phyloP scores from a whole-genome alignment of 495 filamentous ascomycete species.

The Trichocladium antarcticum region DNA sequence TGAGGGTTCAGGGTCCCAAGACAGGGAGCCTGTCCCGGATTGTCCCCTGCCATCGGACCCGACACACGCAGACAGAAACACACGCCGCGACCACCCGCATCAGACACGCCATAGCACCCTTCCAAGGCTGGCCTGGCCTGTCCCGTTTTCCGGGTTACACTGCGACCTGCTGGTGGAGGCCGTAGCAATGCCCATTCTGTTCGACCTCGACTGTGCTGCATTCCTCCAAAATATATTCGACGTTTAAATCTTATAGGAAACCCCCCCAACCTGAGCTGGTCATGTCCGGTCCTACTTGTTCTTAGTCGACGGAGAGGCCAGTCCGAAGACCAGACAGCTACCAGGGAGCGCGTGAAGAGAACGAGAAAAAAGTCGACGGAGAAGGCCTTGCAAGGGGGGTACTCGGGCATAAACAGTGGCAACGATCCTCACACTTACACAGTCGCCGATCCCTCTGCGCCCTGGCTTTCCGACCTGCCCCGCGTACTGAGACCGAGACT shows the following conservation, averaged over 20 bases:
- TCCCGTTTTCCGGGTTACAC: slow-evolving; percentile 20
- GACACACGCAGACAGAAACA: background rate
- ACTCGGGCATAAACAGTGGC: too few relatives aligned
- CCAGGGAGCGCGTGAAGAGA: too few relatives aligned
- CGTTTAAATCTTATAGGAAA: too few relatives aligned
- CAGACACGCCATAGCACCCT: slow-evolving; percentile 21
- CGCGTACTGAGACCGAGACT: slow-evolving; percentile 4
- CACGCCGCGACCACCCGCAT: background rate
- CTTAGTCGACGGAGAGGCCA: too few relatives aligned
- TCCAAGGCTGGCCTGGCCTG: slow-evolving; percentile 14
- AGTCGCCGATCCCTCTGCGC: background rate
- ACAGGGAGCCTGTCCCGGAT: slow-evolving; percentile 13
- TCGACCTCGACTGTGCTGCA: too few relatives aligned
- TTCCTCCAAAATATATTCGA: too few relatives aligned
- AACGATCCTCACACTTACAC: background rate
- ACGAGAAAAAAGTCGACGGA: background rate
- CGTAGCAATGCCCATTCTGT: too few relatives aligned
- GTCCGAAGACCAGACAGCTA: too few relatives aligned
- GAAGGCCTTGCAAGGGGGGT: background rate
- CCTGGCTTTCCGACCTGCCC: slow-evolving; percentile 3
- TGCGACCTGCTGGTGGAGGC: slow-evolving; percentile 3
- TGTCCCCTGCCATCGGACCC: slow-evolving; percentile 8
- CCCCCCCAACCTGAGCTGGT: too few relatives aligned
- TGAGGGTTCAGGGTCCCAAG: background rate
- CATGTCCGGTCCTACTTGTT: too few relatives aligned